Percentiles rank a stretch among this genome's conserved stretches.
phyloP scores from a whole-genome alignment of 1,284 basidiomycete species.

The Trametes hirsuta region DNA sequence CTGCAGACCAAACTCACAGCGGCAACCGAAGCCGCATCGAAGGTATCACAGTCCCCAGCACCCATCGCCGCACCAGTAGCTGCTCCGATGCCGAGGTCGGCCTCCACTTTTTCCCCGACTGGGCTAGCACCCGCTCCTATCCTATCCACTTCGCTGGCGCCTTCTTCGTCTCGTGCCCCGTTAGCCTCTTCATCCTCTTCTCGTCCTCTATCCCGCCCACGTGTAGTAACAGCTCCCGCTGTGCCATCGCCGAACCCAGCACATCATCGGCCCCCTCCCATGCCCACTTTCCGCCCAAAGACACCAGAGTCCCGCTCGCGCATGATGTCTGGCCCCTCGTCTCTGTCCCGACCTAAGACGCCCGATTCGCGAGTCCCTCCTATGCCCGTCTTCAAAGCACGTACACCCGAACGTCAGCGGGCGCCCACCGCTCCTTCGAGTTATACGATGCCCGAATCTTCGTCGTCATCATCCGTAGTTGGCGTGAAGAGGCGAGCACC shows the following conservation, averaged over 20 bases:
- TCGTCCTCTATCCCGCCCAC: conserved; percentile 14
- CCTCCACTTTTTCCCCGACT: conserved; percentile 12
- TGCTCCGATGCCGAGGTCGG: conserved; percentile 5
- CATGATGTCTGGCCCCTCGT: conserved; percentile 48
- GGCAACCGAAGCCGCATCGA: conserved; percentile 43
- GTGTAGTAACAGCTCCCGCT: conserved; percentile 21
- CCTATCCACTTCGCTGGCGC: conserved; percentile 1
- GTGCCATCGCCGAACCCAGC: not conserved
- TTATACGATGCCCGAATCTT: conserved; percentile 14
- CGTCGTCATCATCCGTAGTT: conserved; percentile 33
- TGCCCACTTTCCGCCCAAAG: conserved; percentile 30
- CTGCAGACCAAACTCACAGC: conserved; percentile 67
- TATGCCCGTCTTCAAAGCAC: conserved; percentile 51
- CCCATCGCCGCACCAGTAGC: conserved; percentile 15
- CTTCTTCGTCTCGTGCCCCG: not conserved
- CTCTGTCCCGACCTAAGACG: conserved; percentile 51
- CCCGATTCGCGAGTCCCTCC: conserved; percentile 48
- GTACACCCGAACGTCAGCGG: conserved; percentile 46
- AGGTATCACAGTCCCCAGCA: conserved; percentile 25
- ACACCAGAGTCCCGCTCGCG: conserved; percentile 37
- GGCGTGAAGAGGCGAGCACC: conserved; percentile 74
- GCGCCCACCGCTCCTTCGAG: conserved; percentile 10
- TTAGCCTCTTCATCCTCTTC: conserved; percentile 12
- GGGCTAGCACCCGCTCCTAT: conserved; percentile 14
- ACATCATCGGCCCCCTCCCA: conserved; percentile 22